Conservation (phyloP, 179 eudicot genomes). For the Gypsophila paniculata region DNA sequence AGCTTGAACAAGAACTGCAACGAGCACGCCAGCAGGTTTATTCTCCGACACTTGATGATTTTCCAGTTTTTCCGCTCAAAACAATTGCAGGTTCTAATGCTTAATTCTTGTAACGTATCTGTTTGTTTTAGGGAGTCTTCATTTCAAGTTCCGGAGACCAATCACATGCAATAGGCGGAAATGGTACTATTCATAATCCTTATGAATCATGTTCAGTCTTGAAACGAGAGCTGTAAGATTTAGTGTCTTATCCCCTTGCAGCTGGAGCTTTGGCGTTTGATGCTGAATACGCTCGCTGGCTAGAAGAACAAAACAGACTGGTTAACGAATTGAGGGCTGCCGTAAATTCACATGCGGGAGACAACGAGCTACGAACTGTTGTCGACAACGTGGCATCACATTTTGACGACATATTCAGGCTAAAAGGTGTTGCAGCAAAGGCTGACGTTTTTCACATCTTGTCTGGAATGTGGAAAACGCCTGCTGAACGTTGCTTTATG, state of each 20-base stretch:
- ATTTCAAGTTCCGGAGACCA: slow-evolving; percentile 74
- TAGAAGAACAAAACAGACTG: slow-evolving; percentile 70
- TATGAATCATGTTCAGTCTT: neutral
- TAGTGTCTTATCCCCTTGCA: slow-evolving; percentile 25
- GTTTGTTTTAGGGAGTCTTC: slow-evolving; percentile 54
- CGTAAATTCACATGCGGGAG: slow-evolving; percentile 79
- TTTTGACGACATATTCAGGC: slow-evolving; percentile 69
- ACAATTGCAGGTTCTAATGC: slow-evolving; percentile 1
- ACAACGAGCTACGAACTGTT: slow-evolving; percentile 65
- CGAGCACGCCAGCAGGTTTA: slow-evolving; percentile 89
- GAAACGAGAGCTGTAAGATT: neutral
- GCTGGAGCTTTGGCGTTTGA: slow-evolving; percentile 87
- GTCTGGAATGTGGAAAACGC: slow-evolving; percentile 99
- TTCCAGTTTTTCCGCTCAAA: neutral
- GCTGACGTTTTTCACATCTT: slow-evolving; percentile 87
- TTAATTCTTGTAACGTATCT: neutral
- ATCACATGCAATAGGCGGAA: slow-evolving; percentile 52
- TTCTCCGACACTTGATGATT: slow-evolving; percentile 1
- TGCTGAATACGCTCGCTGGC: slow-evolving; percentile 84
- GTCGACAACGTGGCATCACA: slow-evolving; percentile 62
- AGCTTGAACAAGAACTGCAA: slow-evolving; percentile 96
- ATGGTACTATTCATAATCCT: slow-evolving; percentile 47
- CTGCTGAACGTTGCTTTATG: slow-evolving; percentile 92
- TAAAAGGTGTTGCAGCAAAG: slow-evolving; percentile 80
- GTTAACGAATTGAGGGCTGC: slow-evolving; percentile 78